phyloP scores from a whole-genome alignment of 2,329 filamentous ascomycete genomes.

The Penicillium sp. region DNA sequence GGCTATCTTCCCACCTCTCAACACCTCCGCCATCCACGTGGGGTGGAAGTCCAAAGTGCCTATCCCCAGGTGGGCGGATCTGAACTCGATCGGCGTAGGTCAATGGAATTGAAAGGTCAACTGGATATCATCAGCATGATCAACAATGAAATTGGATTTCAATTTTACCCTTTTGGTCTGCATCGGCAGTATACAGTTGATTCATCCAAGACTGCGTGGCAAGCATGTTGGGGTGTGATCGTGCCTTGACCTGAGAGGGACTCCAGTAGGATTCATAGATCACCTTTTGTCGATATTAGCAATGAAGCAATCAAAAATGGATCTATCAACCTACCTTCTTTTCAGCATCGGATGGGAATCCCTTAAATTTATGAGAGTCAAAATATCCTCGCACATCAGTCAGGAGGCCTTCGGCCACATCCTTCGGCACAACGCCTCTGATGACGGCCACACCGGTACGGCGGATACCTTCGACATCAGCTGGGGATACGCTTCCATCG shows the following conservation, averaged over 20 bases:
- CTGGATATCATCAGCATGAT: neutral
- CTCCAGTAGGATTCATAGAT: constrained; percentile 18
- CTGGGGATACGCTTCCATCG: neutral
- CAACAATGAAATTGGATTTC: no score
- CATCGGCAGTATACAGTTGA: neutral
- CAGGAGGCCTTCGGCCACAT: neutral
- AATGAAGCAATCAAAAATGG: neutral
- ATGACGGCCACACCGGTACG: constrained; percentile 13
- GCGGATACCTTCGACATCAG: neutral
- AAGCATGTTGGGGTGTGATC: constrained; percentile 17
- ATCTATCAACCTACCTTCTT: neutral
- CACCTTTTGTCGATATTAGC: neutral
- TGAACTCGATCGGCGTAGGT: constrained; percentile 69
- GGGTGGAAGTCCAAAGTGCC: constrained; percentile 66
- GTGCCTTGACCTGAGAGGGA: constrained; percentile 12
- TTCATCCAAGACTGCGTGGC: constrained; percentile 12
- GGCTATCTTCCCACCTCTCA: constrained; percentile 68
- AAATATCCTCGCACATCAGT: constrained; percentile 6
- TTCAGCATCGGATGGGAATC: neutral
- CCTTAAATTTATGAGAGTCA: neutral
- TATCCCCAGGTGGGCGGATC: constrained; percentile 68
- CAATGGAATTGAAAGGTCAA: constrained; percentile 45
- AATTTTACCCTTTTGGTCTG: constrained; percentile 5
- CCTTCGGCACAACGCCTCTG: constrained; percentile 7
- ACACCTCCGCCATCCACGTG: constrained; percentile 72